These are phyloP conservation scores for Smittium culicis DNA, from an alignment of 371 early-diverging fungal genomes.

Conservation along the genomic window DNA sequence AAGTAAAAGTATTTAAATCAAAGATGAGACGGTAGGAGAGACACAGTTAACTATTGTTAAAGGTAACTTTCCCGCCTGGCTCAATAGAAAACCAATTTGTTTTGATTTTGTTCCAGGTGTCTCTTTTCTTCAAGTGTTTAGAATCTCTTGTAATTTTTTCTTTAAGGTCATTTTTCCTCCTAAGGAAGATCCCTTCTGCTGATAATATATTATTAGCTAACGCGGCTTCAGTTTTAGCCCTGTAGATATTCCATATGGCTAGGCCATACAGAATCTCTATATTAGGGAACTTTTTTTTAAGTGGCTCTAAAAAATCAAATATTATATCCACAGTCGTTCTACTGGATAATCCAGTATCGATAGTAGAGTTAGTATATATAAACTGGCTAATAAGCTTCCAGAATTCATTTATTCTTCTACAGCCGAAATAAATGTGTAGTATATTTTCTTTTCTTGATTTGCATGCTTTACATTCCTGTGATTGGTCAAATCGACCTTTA, in stretches of 20 bases:
- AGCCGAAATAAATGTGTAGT: not conserved
- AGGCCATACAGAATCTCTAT: slow-evolving; percentile 1
- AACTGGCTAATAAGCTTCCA: slow-evolving; percentile 2
- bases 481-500: not conserved
- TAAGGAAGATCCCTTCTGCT: not conserved
- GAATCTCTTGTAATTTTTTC: not conserved
- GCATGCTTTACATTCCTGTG: not conserved
- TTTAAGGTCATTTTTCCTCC: not conserved
- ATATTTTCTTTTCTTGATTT: not conserved
- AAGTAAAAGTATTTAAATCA: not conserved
- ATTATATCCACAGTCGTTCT: not conserved
- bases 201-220: not conserved
- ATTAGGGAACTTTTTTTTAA: not conserved
- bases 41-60: not conserved
- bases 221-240: not conserved
- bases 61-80: not conserved
- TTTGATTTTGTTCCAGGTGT: not conserved
- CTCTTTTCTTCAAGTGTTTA: not conserved
- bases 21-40: not conserved
- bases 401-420: slow-evolving; percentile 4
- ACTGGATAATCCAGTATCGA: not conserved
- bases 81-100: not conserved
- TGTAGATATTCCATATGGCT: slow-evolving; percentile 4
- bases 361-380: not conserved
- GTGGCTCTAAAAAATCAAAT: not conserved